Evolutionary conservation across 305 asterid species (phyloP).

Genomic region (Fraxinus floribunda): DNA sequence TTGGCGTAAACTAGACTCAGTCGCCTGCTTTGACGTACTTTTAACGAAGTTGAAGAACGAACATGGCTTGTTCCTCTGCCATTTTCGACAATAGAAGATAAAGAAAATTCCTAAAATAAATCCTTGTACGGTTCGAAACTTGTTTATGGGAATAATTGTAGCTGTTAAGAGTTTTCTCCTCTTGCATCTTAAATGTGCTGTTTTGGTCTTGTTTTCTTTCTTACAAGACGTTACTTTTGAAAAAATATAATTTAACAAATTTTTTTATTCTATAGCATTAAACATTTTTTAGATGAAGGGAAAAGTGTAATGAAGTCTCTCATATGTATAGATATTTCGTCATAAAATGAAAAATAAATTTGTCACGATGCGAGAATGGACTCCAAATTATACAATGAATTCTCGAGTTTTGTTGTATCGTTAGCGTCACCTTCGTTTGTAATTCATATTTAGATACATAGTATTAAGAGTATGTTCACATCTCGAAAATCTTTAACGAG

Average conservation of each 20-base stretch:
- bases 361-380: too few relatives aligned
- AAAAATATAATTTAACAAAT: too few relatives aligned
- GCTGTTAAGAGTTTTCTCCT: conserved; percentile 20
- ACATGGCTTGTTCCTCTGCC: conserved; percentile 20
- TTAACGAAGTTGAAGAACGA: background rate
- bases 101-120: conserved; percentile 1
- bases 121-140: conserved; percentile 14
- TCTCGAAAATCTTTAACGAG: too few relatives aligned
- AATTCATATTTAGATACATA: too few relatives aligned
- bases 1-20: conserved; percentile 78
- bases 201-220: background rate
- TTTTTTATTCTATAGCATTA: background rate
- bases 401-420: too few relatives aligned
- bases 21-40: conserved; percentile 51
- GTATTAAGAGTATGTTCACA: too few relatives aligned
- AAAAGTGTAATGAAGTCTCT: background rate
- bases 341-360: too few relatives aligned
- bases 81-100: background rate
- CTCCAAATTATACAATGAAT: too few relatives aligned
- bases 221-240: background rate
- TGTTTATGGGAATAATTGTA: conserved; percentile 4
- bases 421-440: too few relatives aligned
- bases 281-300: background rate
- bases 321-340: background rate
- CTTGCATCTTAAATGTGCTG: background rate